phyloP scores from a whole-genome alignment of 495 filamentous ascomycete species.

The Xylaria longipes region DNA sequence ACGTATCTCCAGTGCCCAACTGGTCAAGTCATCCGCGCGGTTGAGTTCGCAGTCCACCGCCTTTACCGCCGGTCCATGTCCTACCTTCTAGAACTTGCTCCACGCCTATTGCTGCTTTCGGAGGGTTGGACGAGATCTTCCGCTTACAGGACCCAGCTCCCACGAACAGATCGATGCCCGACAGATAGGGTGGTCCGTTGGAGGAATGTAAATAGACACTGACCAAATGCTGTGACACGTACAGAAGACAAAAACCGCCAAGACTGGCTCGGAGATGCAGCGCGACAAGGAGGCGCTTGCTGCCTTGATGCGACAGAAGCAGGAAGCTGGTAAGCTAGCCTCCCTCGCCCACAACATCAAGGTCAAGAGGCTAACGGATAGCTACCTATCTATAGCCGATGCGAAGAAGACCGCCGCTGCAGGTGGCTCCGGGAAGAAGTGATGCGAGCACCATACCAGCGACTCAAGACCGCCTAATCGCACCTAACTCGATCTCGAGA shows the following conservation, averaged over 20 bases:
- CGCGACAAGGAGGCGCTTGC: conserved; percentile 78
- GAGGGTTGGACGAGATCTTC: background rate
- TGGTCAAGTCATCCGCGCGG: conserved; percentile 16
- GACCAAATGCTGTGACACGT: conserved; percentile 27
- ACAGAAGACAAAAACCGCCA: conserved; percentile 66
- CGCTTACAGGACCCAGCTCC: background rate
- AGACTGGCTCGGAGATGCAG: conserved; percentile 72
- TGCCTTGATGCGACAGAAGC: conserved; percentile 88
- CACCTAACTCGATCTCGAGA: conserved; percentile 1
- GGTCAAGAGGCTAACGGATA: conserved; percentile 8
- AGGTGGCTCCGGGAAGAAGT: conserved; percentile 41
- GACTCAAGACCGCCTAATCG: conserved; percentile 14
- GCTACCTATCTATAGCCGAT: conserved; percentile 48
- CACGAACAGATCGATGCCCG: conserved; percentile 9
- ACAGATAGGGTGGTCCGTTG: background rate
- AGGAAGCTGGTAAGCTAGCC: conserved; percentile 73
- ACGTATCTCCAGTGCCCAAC: background rate
- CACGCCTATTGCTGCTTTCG: background rate
- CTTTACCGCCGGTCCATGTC: background rate
- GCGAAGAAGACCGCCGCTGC: conserved; percentile 54
- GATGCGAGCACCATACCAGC: background rate
- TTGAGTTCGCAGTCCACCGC: background rate
- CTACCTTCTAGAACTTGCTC: background rate
- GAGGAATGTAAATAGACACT: conserved; percentile 23
- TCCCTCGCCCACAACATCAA: background rate